Conservation (phyloP, 1,284 basidiomycete species). For the Trametes sp. region DNA sequence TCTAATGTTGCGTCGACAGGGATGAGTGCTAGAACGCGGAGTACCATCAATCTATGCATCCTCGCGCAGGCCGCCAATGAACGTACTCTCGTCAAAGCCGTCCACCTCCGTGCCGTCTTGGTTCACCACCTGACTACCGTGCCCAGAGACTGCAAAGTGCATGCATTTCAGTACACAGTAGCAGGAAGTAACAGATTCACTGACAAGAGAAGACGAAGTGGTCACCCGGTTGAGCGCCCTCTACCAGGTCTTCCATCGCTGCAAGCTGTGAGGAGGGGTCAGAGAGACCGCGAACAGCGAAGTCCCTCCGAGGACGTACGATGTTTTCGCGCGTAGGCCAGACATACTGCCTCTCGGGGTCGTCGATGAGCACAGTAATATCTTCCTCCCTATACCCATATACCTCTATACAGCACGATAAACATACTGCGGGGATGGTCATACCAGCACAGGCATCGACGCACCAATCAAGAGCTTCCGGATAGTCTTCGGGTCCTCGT, state of each 20-base stretch:
- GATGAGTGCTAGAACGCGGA: conserved; percentile 17
- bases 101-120: conserved; percentile 34
- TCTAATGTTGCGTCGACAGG: conserved; percentile 18
- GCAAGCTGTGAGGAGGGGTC: conserved; percentile 19
- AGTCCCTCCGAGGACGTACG: conserved; percentile 18
- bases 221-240: conserved; percentile 31
- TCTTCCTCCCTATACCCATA: conserved; percentile 30
- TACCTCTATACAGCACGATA: conserved; percentile 7
- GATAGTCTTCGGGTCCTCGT: conserved; percentile 24
- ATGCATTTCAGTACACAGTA: background rate
- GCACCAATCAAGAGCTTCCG: conserved; percentile 23
- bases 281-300: background rate
- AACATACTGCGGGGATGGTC: background rate
- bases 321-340: conserved; percentile 35
- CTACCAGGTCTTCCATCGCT: conserved; percentile 33
- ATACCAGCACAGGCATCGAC: background rate
- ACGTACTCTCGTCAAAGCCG: conserved; percentile 36
- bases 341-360: conserved; percentile 9
- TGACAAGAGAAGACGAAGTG: conserved; percentile 37
- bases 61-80: background rate
- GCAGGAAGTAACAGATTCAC: background rate
- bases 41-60: background rate
- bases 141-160: conserved; percentile 33
- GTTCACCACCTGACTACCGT: conserved; percentile 32
- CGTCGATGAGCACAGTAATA: conserved; percentile 33